A percentile compares a stretch with the other conserved stretches of the same genome.
Evolutionary conservation across 768 basidiomycete genomes (phyloP).

Genomic region (Trametes maxima): DNA sequence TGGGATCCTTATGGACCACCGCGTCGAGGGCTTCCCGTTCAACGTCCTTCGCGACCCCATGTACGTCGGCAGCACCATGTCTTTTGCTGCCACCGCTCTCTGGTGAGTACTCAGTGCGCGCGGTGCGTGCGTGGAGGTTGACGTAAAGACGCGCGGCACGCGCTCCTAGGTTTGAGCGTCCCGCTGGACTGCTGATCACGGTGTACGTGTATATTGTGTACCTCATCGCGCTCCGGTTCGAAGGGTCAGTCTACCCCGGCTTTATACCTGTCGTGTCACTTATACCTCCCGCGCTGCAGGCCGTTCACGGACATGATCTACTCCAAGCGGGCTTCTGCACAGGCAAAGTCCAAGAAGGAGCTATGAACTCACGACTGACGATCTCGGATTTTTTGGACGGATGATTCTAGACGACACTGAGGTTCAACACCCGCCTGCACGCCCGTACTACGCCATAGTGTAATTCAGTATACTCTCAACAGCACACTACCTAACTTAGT

Average conservation of each 20-base stretch:
- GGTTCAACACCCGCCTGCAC: conserved; percentile 22
- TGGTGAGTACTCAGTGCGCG: conserved; percentile 55
- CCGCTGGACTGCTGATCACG: conserved; percentile 81
- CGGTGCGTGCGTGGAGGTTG: background rate
- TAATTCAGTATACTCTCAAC: conserved; percentile 24
- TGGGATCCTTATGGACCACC: conserved; percentile 82
- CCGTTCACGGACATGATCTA: conserved; percentile 88
- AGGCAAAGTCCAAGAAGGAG: conserved; percentile 34
- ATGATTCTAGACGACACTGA: background rate
- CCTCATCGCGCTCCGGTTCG: conserved; percentile 78
- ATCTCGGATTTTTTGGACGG: background rate
- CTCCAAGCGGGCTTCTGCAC: conserved; percentile 48
- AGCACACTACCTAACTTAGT: conserved; percentile 13
- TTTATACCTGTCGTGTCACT: background rate
- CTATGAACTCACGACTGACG: conserved; percentile 22
- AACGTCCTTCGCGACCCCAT: conserved; percentile 92
- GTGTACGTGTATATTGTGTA: conserved; percentile 85
- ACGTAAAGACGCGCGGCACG: background rate
- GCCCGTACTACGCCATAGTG: conserved; percentile 11
- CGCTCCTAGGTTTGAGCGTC: conserved; percentile 74
- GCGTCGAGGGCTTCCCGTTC: conserved; percentile 97
- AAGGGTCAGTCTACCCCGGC: conserved; percentile 65
- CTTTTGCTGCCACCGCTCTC: conserved; percentile 82
- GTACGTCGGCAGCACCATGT: conserved; percentile 95
- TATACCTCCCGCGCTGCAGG: conserved; percentile 33